phyloP scores from a whole-genome alignment of 805 yeast genomes.

The Komagataella pseudopastoris region DNA sequence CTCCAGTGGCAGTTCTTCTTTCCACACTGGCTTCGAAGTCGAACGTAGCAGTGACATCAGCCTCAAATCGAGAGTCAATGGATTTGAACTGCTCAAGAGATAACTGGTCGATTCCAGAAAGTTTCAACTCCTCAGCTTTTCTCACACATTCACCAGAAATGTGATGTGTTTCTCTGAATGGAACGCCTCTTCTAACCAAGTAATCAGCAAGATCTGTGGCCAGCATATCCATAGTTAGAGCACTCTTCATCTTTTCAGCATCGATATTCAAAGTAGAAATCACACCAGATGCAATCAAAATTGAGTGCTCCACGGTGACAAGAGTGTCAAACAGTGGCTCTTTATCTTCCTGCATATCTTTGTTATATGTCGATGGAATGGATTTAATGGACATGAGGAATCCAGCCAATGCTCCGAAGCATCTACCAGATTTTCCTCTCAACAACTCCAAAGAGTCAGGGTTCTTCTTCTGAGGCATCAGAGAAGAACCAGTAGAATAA shows the following conservation, averaged over 20 bases:
- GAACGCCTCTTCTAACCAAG: constrained; percentile 94
- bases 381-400: constrained; percentile 93
- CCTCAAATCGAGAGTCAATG: constrained; percentile 70
- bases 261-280: constrained; percentile 73
- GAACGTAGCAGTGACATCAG: constrained; percentile 76
- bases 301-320: constrained; percentile 85
- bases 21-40: constrained; percentile 91
- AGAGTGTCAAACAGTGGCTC: constrained; percentile 94
- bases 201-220: constrained; percentile 98
- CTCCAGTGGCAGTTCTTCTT: constrained; percentile 94
- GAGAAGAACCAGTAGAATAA: constrained; percentile 93
- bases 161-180: constrained; percentile 98
- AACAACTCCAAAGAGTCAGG: constrained; percentile 92
- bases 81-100: constrained; percentile 61
- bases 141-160: constrained; percentile 97
- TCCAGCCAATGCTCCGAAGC: constrained; percentile 88
- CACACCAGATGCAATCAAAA: constrained; percentile 92
- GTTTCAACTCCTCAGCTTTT: constrained; percentile 62
- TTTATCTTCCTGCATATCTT: constrained; percentile 98
- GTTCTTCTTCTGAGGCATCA: constrained; percentile 99
- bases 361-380: constrained; percentile 96
- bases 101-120: constrained; percentile 80
- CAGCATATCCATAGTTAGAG: constrained; percentile 96
- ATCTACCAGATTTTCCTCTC: constrained; percentile 96
- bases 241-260: constrained; percentile 65